Conservation (phyloP, 352 stramenopile genomes). For the Phytophthora syringae region DNA sequence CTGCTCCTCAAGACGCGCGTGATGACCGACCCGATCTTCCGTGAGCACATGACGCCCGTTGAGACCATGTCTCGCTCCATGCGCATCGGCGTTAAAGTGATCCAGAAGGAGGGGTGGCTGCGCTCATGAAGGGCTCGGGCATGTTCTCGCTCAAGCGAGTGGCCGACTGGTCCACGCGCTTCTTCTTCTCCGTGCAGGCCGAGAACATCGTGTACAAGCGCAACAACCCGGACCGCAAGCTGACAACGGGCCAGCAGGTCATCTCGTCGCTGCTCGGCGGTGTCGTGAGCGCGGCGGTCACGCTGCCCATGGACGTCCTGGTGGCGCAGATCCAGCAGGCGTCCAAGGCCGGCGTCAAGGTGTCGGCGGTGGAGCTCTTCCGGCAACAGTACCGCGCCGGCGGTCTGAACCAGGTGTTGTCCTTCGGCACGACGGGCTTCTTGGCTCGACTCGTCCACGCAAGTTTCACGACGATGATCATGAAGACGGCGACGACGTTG, state of each 20-base stretch:
- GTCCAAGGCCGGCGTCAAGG: slow-evolving; percentile 86
- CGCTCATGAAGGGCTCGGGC: slow-evolving; percentile 92
- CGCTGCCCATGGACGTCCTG: slow-evolving; percentile 93
- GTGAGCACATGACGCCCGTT: slow-evolving; percentile 85
- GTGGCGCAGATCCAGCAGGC: slow-evolving; percentile 94
- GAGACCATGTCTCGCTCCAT: slow-evolving; percentile 87
- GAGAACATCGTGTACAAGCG: slow-evolving; percentile 85
- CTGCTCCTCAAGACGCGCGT: slow-evolving; percentile 95
- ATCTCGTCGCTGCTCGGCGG: slow-evolving; percentile 86
- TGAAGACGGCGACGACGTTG: slow-evolving; percentile 88
- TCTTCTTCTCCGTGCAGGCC: slow-evolving; percentile 91
- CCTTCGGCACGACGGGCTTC: slow-evolving; percentile 88
- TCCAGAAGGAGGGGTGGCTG: slow-evolving; percentile 86
- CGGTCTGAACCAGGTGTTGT: slow-evolving; percentile 78
- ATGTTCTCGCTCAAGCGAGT: slow-evolving; percentile 94
- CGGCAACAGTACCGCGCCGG: slow-evolving; percentile 74
- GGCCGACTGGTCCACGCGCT: slow-evolving; percentile 93
- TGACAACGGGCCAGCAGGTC: slow-evolving; percentile 82
- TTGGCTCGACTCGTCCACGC: slow-evolving; percentile 72
- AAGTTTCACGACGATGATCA: slow-evolving; percentile 92
- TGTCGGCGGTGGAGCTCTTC: slow-evolving; percentile 80
- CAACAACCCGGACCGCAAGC: slow-evolving; percentile 58
- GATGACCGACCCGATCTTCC: slow-evolving; percentile 95
- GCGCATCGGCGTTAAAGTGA: slow-evolving; percentile 89
- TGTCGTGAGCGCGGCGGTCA: slow-evolving; percentile 75